Evolutionary conservation across 208 protist genomes (phyloP), one percentile per base, ranked within the genome.

Genomic region (Jaenimonas drosophilae): DNA sequence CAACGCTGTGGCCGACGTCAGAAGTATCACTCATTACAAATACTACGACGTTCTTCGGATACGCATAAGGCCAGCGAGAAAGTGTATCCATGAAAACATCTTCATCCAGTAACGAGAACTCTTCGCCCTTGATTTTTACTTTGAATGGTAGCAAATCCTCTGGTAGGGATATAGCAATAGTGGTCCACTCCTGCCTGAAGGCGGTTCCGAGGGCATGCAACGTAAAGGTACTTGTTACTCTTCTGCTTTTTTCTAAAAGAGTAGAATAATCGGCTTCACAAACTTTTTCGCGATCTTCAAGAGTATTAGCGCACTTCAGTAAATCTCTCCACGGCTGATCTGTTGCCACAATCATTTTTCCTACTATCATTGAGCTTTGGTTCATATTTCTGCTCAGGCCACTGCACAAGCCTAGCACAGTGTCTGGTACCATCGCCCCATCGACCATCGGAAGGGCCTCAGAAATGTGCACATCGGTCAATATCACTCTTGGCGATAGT

Each of bases 61-160:
- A 16, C 6, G 51, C 40, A 27, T 73, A 81, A 16, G 36, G 44
- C 66, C 73, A 76, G 20, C 61, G 59, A 31, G 58, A 12, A 26
- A 76, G 26, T 2, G 64, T 81, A 38, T 72, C 59, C 51, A 71
- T 76, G 28, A 79, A 70, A 21, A 54, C 59, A 37, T 75, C 72
- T 37, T 81, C 59, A 25, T 76, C 56, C 16, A 76, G 28, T 9
- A 55, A 17, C 0, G 12, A 23, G 28, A 55, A 2, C 21, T 20
- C 17, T 32, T 32, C 17, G 16, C 38, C n/a, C 17, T 43, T 9
- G 12, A 11, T 26, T 21, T 31, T 26, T 48, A 32, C 31, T 48
- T 48, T 9, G 31, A 34, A 34, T 34, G 31, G 9, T 34, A 16
- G 11, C 31, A 34, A 14, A 14, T 16, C 11, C 11, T 34, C n/a